Evolutionary conservation across 352 stramenopile genomes (phyloP).

Genomic region (Phytophthora pluvialis): DNA sequence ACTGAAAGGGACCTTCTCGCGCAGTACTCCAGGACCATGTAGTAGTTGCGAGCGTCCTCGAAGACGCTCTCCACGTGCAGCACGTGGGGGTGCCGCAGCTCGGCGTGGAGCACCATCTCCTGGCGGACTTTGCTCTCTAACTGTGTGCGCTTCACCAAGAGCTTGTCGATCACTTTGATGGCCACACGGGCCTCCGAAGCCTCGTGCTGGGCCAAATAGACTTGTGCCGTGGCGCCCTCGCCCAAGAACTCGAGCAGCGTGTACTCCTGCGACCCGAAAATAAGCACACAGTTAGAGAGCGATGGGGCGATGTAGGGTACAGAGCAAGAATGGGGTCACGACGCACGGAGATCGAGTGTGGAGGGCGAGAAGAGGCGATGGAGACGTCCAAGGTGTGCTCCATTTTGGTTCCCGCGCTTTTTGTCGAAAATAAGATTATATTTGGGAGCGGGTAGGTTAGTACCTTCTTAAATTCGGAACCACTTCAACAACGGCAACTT

Average conservation of each 20-base stretch:
- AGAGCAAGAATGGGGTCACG: not conserved
- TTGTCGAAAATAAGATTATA: slow-evolving; percentile 7
- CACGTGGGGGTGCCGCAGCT: slow-evolving; percentile 61
- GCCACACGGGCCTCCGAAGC: slow-evolving; percentile 47
- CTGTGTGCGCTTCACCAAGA: slow-evolving; percentile 63
- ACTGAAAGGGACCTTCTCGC: slow-evolving; percentile 54
- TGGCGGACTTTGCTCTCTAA: slow-evolving; percentile 67
- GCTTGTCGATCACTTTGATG: slow-evolving; percentile 88
- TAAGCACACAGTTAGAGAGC: slow-evolving; percentile 10
- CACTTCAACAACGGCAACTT: slow-evolving; percentile 17
- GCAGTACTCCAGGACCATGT: slow-evolving; percentile 78
- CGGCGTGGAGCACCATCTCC: slow-evolving; percentile 74
- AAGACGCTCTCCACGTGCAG: slow-evolving; percentile 71
- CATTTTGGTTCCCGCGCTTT: slow-evolving; percentile 15
- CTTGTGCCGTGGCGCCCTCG: slow-evolving; percentile 76
- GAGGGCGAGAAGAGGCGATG: not conserved
- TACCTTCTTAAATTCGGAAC: slow-evolving; percentile 2
- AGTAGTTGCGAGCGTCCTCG: slow-evolving; percentile 79
- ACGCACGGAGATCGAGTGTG: slow-evolving; percentile 34
- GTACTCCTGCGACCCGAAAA: slow-evolving; percentile 50
- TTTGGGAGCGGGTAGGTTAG: not conserved
- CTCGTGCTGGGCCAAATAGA: slow-evolving; percentile 72
- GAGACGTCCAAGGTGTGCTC: slow-evolving; percentile 5
- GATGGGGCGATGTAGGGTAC: not conserved
- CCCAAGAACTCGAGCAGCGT: slow-evolving; percentile 77